A percentile compares a stretch with the other conserved stretches of the same genome.
Conservation (phyloP, 768 basidiomycete genomes). For the Boletus fagicola region DNA sequence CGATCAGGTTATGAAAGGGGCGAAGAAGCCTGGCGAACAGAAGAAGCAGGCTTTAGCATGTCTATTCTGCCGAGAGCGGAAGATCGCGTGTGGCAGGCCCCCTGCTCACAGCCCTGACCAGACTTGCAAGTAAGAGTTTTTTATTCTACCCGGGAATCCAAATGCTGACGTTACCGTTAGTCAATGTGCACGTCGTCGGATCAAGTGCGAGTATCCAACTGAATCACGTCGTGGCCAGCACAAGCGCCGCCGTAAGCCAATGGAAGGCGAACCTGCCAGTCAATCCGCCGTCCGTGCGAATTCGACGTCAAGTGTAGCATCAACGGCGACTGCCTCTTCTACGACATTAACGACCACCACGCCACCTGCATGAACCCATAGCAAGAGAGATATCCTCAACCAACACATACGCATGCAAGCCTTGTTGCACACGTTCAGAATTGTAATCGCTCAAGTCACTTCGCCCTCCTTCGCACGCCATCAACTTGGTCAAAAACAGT, state of each 20-base stretch:
- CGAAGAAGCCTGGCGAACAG: conserved; percentile 37
- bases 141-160: conserved; percentile 3
- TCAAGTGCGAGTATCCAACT: conserved; percentile 48
- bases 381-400: conserved; percentile 4
- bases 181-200: conserved; percentile 47
- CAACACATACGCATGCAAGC: conserved; percentile 4
- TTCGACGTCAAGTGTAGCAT: conserved; percentile 15
- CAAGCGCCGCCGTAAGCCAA: conserved; percentile 36
- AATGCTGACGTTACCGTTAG: conserved; percentile 31
- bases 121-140: conserved; percentile 46
- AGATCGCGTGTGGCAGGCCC: conserved; percentile 50
- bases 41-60: conserved; percentile 49
- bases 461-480: conserved; percentile 9
- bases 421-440: conserved; percentile 11
- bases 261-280: conserved; percentile 24
- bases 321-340: conserved; percentile 18
- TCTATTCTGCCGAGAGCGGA: conserved; percentile 48
- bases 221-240: conserved; percentile 50
- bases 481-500: conserved; percentile 10
- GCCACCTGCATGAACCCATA: conserved; percentile 19
- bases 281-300: conserved; percentile 24
- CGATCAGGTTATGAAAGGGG: conserved; percentile 32
- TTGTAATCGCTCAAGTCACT: conserved; percentile 8
- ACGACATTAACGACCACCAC: conserved; percentile 22
- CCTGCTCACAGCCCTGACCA: conserved; percentile 36